Percentiles rank a stretch among this genome's conserved stretches.
These are phyloP conservation scores for Nannochloris sp. DNA, from an alignment of 139 green algal genomes.

Conservation along the genomic window DNA sequence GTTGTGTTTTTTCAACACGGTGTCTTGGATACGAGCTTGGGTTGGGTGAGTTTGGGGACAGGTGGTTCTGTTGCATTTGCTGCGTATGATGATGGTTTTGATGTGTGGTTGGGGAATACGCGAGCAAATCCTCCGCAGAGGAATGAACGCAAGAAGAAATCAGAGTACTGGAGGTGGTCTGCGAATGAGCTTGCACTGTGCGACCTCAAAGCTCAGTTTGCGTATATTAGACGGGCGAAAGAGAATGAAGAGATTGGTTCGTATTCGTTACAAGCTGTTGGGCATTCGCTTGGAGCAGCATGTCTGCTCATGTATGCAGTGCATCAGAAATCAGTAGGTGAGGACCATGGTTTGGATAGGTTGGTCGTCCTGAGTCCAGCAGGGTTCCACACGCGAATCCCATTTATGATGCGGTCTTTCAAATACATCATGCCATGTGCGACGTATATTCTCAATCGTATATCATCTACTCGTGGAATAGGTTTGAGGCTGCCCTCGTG, in stretches of 20 bases:
- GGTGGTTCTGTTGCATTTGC: constrained; percentile 69
- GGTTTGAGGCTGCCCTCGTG: constrained; percentile 60
- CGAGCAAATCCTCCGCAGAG: constrained; percentile 66
- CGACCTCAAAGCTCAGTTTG: constrained; percentile 55
- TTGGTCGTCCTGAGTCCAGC: constrained; percentile 73
- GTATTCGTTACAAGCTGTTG: constrained; percentile 47
- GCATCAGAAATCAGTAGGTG: constrained; percentile 7
- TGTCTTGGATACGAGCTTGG: constrained; percentile 85
- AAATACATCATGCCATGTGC: constrained; percentile 9
- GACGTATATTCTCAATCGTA: constrained; percentile 6
- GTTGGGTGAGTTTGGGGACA: constrained; percentile 59
- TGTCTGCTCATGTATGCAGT: constrained; percentile 54
- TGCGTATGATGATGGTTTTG: constrained; percentile 81
- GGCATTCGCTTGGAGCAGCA: constrained; percentile 58
- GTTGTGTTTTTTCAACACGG: constrained; percentile 85
- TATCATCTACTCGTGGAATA: constrained; percentile 6
- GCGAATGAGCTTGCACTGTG: constrained; percentile 73
- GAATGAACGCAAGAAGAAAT: constrained; percentile 39
- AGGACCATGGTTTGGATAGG: constrained; percentile 48
- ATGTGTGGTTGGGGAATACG: constrained; percentile 89
- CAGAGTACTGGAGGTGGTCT: constrained; percentile 77
- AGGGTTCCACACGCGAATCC: constrained; percentile 52
- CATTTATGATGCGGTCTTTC: constrained; percentile 6
- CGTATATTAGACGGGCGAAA: constrained; percentile 79
- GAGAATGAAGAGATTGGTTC: constrained; percentile 23